Percentiles rank a stretch among this genome's conserved stretches.
Evolutionary conservation across 305 asterid species (phyloP).

Genomic region (Andrographis paniculata): DNA sequence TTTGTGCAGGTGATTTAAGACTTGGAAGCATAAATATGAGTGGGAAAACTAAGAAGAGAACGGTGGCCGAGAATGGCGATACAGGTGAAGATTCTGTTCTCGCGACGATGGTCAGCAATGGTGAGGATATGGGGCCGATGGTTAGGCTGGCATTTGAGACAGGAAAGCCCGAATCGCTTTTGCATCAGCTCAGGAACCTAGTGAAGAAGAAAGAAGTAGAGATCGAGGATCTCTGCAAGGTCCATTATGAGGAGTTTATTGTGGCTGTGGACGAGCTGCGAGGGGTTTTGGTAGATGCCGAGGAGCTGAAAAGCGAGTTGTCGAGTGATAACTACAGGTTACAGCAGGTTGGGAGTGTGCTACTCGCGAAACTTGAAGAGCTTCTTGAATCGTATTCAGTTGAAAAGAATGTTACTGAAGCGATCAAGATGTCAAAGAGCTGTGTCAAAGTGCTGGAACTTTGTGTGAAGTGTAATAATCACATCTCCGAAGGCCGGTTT

Average conservation of each 20-base stretch:
- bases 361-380: slow-evolving; percentile 74
- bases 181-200: slow-evolving; percentile 65
- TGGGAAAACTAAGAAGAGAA: slow-evolving; percentile 28
- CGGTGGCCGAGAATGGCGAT: slow-evolving; percentile 35
- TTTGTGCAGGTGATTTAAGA: neutral
- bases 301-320: slow-evolving; percentile 81
- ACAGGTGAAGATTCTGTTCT: slow-evolving; percentile 76
- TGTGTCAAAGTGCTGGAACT: slow-evolving; percentile 75
- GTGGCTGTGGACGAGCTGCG: slow-evolving; percentile 93
- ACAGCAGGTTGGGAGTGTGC: slow-evolving; percentile 74
- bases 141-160: slow-evolving; percentile 78
- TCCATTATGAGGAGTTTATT: slow-evolving; percentile 87
- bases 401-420: slow-evolving; percentile 74
- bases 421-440: slow-evolving; percentile 67
- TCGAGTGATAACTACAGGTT: slow-evolving; percentile 72
- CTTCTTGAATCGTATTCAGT: slow-evolving; percentile 73
- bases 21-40: slow-evolving; percentile 1
- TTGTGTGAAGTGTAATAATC: slow-evolving; percentile 73
- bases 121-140: slow-evolving; percentile 92
- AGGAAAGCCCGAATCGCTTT: slow-evolving; percentile 69
- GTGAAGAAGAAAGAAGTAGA: slow-evolving; percentile 85
- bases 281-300: slow-evolving; percentile 93
- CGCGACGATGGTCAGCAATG: slow-evolving; percentile 68
- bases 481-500: slow-evolving; percentile 72
- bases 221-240: slow-evolving; percentile 93